phyloP scores from a whole-genome alignment of 768 basidiomycete species.

The Xerocomus potaroensis region DNA sequence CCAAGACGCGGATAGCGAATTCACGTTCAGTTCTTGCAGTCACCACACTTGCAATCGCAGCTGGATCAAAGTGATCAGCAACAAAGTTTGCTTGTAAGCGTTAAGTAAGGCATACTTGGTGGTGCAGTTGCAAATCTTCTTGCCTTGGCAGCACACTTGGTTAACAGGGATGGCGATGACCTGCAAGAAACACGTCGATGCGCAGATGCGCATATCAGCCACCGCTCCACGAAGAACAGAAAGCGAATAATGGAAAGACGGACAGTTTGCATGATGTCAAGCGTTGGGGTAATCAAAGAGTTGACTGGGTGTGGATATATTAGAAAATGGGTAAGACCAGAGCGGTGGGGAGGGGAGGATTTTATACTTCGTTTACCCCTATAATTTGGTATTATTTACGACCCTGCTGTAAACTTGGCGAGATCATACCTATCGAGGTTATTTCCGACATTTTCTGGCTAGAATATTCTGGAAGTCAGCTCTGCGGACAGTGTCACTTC shows the following conservation, averaged over 20 bases:
- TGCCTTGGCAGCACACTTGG: slow-evolving; percentile 2
- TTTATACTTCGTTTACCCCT: background rate
- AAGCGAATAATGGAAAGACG: background rate
- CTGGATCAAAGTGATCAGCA: background rate
- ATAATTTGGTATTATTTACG: slow-evolving; percentile 1
- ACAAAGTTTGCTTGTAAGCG: background rate
- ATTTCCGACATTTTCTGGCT: no score
- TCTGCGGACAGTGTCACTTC: no score
- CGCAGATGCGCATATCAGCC: background rate
- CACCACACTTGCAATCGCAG: background rate
- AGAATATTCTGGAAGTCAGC: no score
- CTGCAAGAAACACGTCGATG: background rate
- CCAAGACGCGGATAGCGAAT: no score
- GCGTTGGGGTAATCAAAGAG: background rate
- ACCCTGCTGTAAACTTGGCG: no score
- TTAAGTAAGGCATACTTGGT: background rate
- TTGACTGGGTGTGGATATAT: background rate
- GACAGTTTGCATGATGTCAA: slow-evolving; percentile 13
- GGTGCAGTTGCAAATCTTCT: background rate
- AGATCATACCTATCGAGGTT: no score
- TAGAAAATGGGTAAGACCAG: background rate
- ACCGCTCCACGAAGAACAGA: background rate
- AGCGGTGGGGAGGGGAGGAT: background rate
- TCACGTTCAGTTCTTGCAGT: background rate
- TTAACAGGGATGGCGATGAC: slow-evolving; percentile 3